Evolutionary conservation across 2,329 filamentous ascomycete species (phyloP).

Genomic region (Ceratocystiopsis brevicomis): DNA sequence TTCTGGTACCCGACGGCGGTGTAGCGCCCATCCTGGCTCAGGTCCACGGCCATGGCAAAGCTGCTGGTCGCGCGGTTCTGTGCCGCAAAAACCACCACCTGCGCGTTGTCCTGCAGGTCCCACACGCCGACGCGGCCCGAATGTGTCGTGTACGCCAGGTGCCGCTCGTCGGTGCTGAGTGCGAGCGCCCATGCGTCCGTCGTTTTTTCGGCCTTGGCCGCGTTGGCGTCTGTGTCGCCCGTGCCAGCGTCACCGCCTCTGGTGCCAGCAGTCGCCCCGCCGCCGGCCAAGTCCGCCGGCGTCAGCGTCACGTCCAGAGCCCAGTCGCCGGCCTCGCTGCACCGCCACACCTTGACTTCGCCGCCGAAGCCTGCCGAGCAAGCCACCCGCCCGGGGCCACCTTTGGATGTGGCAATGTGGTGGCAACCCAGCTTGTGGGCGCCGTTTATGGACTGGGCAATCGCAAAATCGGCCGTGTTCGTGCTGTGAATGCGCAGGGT

Average conservation of each 20-base stretch:
- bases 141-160: conserved; percentile 70
- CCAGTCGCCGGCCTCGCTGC: conserved; percentile 39
- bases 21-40: conserved; percentile 61
- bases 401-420: conserved; percentile 52
- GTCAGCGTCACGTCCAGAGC: conserved; percentile 26
- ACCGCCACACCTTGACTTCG: conserved; percentile 66
- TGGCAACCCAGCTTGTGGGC: conserved; percentile 84
- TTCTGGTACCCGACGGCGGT: conserved; percentile 88
- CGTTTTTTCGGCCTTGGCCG: background rate
- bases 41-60: conserved; percentile 75
- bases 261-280: conserved; percentile 1
- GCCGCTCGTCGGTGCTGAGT: conserved; percentile 66
- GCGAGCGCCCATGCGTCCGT: conserved; percentile 69
- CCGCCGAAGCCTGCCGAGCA: conserved; percentile 81
- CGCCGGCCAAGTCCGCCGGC: conserved; percentile 10
- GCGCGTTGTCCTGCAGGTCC: conserved; percentile 40
- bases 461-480: conserved; percentile 48
- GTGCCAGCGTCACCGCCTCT: conserved; percentile 23
- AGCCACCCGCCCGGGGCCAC: conserved; percentile 46
- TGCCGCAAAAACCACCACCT: conserved; percentile 42
- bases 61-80: conserved; percentile 44
- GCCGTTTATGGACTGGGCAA: conserved; percentile 58
- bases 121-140: conserved; percentile 82
- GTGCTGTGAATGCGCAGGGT: conserved; percentile 67
- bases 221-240: conserved; percentile 15